These are phyloP conservation scores for Polygonum aviculare DNA, from an alignment of 148 eudicot species.

Conservation along the genomic window DNA sequence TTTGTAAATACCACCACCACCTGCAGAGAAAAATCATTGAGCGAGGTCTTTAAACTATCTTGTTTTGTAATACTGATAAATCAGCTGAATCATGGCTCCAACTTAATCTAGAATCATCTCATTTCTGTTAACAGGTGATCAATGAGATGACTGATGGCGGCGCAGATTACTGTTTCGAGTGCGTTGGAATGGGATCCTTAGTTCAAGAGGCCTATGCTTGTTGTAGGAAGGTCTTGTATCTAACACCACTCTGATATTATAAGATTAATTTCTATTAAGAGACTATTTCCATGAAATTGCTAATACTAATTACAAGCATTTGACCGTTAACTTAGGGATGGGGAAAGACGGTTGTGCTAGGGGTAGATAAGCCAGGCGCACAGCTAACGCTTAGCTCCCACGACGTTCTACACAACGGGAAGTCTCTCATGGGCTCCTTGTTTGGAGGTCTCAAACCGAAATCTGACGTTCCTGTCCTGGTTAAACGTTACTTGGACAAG, in stretches of 20 bases:
- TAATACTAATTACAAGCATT: background rate
- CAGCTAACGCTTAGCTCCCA: conserved; percentile 35
- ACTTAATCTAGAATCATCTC: background rate
- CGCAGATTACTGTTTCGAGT: conserved; percentile 91
- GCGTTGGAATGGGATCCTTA: conserved; percentile 70
- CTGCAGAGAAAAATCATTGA: conserved; percentile 38
- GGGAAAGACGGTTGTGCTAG: conserved; percentile 85
- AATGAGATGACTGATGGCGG: conserved; percentile 80
- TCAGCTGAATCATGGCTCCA: background rate
- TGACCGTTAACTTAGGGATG: conserved; percentile 49
- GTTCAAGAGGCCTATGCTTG: conserved; percentile 79
- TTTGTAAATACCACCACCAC: conserved; percentile 51
- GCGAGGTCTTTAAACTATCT: conserved; percentile 42
- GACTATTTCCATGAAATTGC: background rate
- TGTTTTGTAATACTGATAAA: background rate
- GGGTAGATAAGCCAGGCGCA: conserved; percentile 72
- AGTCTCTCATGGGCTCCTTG: conserved; percentile 45
- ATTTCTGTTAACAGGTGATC: conserved; percentile 37
- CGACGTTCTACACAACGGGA: conserved; percentile 48
- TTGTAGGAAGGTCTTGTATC: conserved; percentile 50
- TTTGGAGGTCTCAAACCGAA: conserved; percentile 87
- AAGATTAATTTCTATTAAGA: background rate
- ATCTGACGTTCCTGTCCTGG: conserved; percentile 58
- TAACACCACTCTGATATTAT: background rate
- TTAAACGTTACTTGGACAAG: conserved; percentile 69